A percentile compares a stretch with the other conserved stretches of the same genome.
phyloP scores from a whole-genome alignment of 1,284 basidiomycete genomes.

The Ceratobasidium sp. region DNA sequence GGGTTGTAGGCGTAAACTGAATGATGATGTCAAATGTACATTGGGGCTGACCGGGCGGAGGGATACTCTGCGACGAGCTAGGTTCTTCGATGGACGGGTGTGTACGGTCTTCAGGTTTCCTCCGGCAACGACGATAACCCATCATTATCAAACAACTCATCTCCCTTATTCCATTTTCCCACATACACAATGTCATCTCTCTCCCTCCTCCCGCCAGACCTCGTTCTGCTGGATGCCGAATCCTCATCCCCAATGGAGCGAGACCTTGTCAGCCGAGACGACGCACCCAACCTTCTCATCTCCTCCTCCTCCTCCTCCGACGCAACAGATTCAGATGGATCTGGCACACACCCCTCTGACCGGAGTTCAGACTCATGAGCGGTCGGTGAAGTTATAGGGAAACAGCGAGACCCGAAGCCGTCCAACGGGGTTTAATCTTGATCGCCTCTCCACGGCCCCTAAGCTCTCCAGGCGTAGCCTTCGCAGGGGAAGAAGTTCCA shows the following conservation, averaged over 20 bases:
- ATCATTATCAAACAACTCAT: not conserved
- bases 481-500: not conserved
- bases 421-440: constrained; percentile 4
- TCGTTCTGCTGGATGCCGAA: not conserved
- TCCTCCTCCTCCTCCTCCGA: not conserved
- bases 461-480: not conserved
- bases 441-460: not conserved
- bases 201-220: not conserved
- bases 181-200: no score
- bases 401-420: not conserved
- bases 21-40: constrained; percentile 19
- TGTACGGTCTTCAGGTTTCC: constrained; percentile 10
- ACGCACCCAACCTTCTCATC: not conserved
- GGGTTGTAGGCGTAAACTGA: constrained; percentile 29
- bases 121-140: no score
- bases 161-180: no score
- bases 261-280: no score
- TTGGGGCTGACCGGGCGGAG: constrained; percentile 13
- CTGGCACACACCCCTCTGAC: not conserved
- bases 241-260: not conserved
- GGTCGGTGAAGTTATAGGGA: not conserved
- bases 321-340: not conserved
- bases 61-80: constrained; percentile 15
- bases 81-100: constrained; percentile 35
- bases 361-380: not conserved